phyloP scores from a whole-genome alignment of 768 basidiomycete species.

The Panus rudis region DNA sequence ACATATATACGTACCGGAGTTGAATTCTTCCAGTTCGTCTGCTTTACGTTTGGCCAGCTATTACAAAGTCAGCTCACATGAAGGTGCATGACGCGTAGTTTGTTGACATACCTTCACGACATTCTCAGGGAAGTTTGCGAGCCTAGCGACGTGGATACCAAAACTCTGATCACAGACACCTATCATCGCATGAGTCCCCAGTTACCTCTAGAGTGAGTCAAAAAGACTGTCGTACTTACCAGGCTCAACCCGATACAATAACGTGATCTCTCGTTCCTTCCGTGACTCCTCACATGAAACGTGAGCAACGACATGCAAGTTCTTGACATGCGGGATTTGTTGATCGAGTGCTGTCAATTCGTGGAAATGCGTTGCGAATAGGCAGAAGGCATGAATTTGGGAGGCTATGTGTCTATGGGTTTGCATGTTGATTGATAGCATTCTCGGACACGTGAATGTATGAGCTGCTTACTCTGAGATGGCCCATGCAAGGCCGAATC shows the following conservation, averaged over 20 bases:
- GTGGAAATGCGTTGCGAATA: conserved; percentile 98
- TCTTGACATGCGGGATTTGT: conserved; percentile 81
- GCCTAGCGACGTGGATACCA: conserved; percentile 93
- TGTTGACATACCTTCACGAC: conserved; percentile 70
- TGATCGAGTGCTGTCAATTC: conserved; percentile 91
- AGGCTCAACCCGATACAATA: conserved; percentile 68
- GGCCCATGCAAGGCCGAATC: conserved; percentile 97
- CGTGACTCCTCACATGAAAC: conserved; percentile 46
- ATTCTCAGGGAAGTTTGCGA: conserved; percentile 96
- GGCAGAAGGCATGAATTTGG: conserved; percentile 85
- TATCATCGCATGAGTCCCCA: conserved; percentile 23
- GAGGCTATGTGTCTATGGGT: conserved; percentile 92
- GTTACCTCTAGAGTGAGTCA: too few relatives aligned
- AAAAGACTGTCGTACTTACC: conserved; percentile 54
- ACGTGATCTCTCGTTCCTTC: conserved; percentile 69
- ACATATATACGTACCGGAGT: conserved; percentile 32
- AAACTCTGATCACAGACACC: conserved; percentile 96
- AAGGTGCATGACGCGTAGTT: background rate
- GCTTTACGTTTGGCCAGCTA: conserved; percentile 90
- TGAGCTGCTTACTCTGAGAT: conserved; percentile 76
- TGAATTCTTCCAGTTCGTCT: conserved; percentile 86
- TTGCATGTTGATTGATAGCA: conserved; percentile 31
- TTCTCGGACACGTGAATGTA: background rate
- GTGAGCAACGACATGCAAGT: conserved; percentile 93
- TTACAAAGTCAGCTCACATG: background rate